These are phyloP conservation scores for Sophora flavescens DNA, from an alignment of 306 rosid genomes.

Conservation along the genomic window DNA sequence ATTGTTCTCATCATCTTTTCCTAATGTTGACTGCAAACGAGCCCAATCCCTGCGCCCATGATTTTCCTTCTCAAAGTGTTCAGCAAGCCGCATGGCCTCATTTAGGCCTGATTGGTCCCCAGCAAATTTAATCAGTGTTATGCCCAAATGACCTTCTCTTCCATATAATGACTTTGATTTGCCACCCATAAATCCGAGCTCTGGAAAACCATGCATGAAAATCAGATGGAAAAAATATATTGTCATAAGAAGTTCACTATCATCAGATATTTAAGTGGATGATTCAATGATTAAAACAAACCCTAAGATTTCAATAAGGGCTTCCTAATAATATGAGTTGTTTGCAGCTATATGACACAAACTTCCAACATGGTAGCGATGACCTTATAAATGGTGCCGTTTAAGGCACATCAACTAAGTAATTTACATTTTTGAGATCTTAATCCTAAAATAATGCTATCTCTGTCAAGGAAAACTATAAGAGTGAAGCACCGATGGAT, in stretches of 20 bases:
- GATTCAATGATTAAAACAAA: conserved; percentile 6
- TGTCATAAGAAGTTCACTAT: conserved; percentile 42
- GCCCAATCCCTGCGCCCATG: conserved; percentile 87
- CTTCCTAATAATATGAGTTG: background rate
- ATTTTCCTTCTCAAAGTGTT: conserved; percentile 75
- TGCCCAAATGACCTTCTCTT: conserved; percentile 97
- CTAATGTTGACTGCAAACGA: conserved; percentile 66
- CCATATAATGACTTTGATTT: conserved; percentile 94
- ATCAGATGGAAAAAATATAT: conserved; percentile 45
- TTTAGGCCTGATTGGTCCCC: conserved; percentile 84
- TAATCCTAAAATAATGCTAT: conserved; percentile 30
- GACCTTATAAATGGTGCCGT: conserved; percentile 27
- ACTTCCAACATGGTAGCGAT: background rate
- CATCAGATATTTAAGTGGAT: conserved; percentile 40
- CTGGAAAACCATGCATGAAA: conserved; percentile 67
- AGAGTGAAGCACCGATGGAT: conserved; percentile 19
- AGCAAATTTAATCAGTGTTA: conserved; percentile 77
- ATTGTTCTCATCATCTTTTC: conserved; percentile 86
- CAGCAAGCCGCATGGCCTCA: conserved; percentile 84
- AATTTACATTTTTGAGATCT: conserved; percentile 30
- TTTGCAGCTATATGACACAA: background rate
- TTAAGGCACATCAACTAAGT: conserved; percentile 27
- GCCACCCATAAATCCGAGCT: conserved; percentile 90
- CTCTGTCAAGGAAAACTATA: conserved; percentile 26
- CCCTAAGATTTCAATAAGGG: background rate